phyloP scores from a whole-genome alignment of 192 early-diverging fungal genomes.

The Linnemannia zychae region DNA sequence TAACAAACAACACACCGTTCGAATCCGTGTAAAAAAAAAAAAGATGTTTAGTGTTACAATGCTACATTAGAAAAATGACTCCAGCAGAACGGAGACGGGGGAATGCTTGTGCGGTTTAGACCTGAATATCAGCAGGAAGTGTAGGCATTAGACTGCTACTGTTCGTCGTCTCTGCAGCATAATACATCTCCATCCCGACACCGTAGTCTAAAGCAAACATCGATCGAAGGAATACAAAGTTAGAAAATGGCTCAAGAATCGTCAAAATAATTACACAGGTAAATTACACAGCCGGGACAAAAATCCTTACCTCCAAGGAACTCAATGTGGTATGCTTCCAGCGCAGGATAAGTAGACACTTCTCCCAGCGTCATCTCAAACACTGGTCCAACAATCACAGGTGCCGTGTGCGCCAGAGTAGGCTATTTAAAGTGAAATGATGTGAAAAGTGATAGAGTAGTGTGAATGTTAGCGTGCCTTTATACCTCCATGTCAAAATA shows the following conservation, averaged over 20 bases:
- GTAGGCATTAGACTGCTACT: neutral
- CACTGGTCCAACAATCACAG: constrained; percentile 49
- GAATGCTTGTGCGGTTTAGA: neutral
- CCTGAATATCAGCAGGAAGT: neutral
- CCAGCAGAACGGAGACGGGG: neutral
- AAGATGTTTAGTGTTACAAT: neutral
- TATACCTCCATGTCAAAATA: neutral
- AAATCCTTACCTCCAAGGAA: constrained; percentile 38
- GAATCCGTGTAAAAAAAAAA: neutral
- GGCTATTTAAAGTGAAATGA: neutral
- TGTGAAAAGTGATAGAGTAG: neutral
- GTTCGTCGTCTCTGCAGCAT: constrained; percentile 15
- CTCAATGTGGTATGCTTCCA: constrained; percentile 52
- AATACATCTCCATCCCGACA: constrained; percentile 52
- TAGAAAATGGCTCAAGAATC: neutral
- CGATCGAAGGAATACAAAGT: neutral
- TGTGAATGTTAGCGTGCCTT: no score
- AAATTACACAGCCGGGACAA: neutral
- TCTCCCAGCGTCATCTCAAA: constrained; percentile 54
- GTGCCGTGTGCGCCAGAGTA: constrained; percentile 16
- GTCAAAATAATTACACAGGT: neutral
- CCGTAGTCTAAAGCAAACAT: constrained; percentile 24
- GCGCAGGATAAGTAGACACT: constrained; percentile 26
- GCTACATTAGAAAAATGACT: no score
- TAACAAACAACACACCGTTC: no score